A percentile compares a stretch with the other conserved stretches of the same genome.
Evolutionary conservation across 225 moss, liverwort and hornwort genomes (phyloP).

Genomic region (Marchantia polymorpha): DNA sequence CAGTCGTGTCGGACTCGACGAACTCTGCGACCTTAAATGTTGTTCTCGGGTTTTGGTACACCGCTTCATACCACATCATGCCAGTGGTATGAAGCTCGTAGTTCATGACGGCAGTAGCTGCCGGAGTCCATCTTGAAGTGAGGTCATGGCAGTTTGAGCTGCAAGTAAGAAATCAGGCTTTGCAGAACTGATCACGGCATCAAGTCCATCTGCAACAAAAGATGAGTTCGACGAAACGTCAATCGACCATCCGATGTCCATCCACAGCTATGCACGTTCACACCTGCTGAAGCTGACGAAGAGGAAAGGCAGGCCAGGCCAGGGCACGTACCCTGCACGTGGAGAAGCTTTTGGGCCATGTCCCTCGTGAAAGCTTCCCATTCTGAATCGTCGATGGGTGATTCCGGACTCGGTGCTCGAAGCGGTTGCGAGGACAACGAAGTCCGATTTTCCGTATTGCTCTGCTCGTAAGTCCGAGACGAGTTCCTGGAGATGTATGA

Average conservation of each 20-base stretch:
- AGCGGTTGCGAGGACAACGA: background rate
- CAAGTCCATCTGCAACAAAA: background rate
- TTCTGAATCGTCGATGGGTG: background rate
- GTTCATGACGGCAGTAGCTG: background rate
- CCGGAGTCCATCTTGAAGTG: background rate
- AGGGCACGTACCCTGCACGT: background rate
- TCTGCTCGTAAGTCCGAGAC: background rate
- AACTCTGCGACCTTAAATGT: no score
- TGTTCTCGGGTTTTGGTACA: no score
- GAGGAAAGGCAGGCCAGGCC: no score
- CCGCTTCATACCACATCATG: no score
- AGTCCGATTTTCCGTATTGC: background rate
- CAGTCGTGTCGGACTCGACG: no score
- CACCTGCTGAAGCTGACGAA: no score
- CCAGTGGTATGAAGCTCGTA: no score
- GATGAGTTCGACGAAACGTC: no score
- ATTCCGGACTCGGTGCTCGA: background rate
- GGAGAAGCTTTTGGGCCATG: background rate
- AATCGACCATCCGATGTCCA: no score
- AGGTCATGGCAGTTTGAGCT: constrained; percentile 3
- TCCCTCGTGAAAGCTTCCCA: constrained; percentile 11
- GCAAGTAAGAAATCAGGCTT: constrained; percentile 5
- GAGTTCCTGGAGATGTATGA: no score
- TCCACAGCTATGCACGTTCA: no score
- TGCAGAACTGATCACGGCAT: background rate